Base-by-base conservation (phyloP, 2,329 filamentous ascomycete species). In the Pyrenochaeta sp. region DNA sequence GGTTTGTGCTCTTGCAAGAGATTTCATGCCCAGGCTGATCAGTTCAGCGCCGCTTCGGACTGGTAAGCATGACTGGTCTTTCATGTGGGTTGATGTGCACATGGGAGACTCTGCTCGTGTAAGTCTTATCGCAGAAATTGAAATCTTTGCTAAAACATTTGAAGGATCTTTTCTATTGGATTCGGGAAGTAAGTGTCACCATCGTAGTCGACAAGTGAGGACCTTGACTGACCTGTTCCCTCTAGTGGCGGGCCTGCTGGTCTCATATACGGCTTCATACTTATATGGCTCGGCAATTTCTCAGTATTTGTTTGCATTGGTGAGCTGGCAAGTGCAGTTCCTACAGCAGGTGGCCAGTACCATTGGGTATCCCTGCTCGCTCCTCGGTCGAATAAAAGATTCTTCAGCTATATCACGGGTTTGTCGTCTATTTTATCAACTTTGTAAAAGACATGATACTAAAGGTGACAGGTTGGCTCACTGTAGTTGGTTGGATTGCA, bases 341-440 rank as follows among this genome's bases (percentile, higher is more conserved):
- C 68, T 4, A 70, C 67, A 9, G 63, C 68, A 20, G 72, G 71
- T 9, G 72, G 72, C 17, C 68, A 73, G 48, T 73, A 72, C 39
- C 66, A 71, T 42, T 73, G 64, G 71, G 73, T 76, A 1, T 71
- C 67, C 13, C 65, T 76, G 21, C 71, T 77, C 15, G 73, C 74
- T 3, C 75, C 75, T 8, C 61, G 59, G 5, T 67, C 65, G 3
- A 68, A 65, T 30, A 74, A 74, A 45, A 72, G 69, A 28, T 71
- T 75, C 35, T 67, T 77, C 39, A 76, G 73, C 48, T 78, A 77
- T 41, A 61, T 77, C 9, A 69, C 74, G 6, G 67, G 67, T 69
- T 58, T 7, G 53, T 28, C 3, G 8, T 4, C 1, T 14, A 6
- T 4, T 23, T 2, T 9, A 5, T 11, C 3, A 17, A 36, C 19